A percentile compares a stretch with the other conserved stretches of the same genome.
Conservation (phyloP, 768 basidiomycete species). For the Antrodiella citrinella region DNA sequence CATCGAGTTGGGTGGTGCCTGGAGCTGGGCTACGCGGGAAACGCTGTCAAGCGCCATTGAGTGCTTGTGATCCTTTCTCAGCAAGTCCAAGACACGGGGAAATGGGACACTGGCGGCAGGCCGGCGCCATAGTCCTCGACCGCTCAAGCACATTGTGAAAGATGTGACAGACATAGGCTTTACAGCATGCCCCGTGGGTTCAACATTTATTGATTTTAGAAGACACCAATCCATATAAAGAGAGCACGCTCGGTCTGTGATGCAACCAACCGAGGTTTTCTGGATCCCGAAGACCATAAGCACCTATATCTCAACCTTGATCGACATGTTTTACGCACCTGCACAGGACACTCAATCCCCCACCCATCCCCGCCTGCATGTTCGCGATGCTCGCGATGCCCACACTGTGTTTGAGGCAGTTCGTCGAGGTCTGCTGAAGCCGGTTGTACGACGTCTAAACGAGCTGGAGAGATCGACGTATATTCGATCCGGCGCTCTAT, state of each 20-base stretch:
- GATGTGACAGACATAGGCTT: conserved; percentile 13
- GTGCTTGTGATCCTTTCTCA: neutral
- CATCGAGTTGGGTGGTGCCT: neutral
- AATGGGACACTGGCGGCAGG: neutral
- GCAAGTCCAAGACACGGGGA: neutral
- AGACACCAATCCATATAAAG: neutral
- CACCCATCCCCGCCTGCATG: conserved; percentile 57
- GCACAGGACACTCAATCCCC: conserved; percentile 46
- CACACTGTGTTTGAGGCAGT: conserved; percentile 62
- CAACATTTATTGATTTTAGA: neutral
- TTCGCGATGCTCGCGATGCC: conserved; percentile 58
- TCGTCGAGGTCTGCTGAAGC: conserved; percentile 40
- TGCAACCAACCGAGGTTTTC: neutral
- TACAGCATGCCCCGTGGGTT: conserved; percentile 19
- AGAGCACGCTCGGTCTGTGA: neutral
- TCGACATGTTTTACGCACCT: conserved; percentile 26
- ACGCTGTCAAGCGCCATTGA: neutral
- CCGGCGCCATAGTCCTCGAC: neutral
- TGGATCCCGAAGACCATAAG: too few relatives aligned
- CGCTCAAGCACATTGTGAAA: conserved; percentile 12
- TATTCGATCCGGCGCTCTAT: conserved; percentile 54
- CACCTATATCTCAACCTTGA: neutral
- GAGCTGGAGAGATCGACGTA: conserved; percentile 48
- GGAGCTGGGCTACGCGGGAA: neutral
- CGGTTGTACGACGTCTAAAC: conserved; percentile 49